Evolutionary conservation across 2,329 filamentous ascomycete species (phyloP).

Genomic region (Coniosporium tulheliwenetii): DNA sequence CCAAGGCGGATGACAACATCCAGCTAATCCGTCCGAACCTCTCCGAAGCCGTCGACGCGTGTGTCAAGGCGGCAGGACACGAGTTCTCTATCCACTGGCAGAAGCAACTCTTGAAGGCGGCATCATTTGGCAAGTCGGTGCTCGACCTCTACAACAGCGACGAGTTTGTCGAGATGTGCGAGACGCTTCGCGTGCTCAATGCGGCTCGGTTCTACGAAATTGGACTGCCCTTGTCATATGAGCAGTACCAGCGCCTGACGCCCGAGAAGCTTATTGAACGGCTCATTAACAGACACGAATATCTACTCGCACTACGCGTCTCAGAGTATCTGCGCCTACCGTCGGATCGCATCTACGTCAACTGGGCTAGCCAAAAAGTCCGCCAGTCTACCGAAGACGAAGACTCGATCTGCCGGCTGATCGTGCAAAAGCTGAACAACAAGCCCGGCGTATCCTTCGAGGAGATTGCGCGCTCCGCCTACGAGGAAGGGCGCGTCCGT

Average conservation of each 20-base stretch:
- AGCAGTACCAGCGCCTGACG: constrained; percentile 82
- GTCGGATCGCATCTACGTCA: constrained; percentile 81
- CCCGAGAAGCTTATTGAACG: constrained; percentile 77
- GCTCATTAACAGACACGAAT: constrained; percentile 78
- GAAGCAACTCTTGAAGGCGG: constrained; percentile 87
- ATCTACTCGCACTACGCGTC: constrained; percentile 75
- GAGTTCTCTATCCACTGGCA: constrained; percentile 89
- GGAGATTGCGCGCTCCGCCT: constrained; percentile 79
- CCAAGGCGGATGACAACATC: constrained; percentile 95
- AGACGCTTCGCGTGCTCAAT: constrained; percentile 82
- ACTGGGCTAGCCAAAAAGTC: constrained; percentile 94
- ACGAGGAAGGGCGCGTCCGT: constrained; percentile 80
- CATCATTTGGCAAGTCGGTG: constrained; percentile 94
- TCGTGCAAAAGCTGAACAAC: constrained; percentile 73
- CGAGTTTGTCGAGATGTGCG: constrained; percentile 97
- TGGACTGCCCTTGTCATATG: constrained; percentile 78
- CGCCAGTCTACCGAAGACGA: constrained; percentile 73
- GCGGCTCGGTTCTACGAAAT: constrained; percentile 84
- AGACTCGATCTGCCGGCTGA: constrained; percentile 68
- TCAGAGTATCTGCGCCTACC: constrained; percentile 77
- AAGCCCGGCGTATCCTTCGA: constrained; percentile 94
- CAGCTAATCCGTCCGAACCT: constrained; percentile 80
- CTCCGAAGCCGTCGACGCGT: constrained; percentile 84
- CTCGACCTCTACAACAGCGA: constrained; percentile 96
- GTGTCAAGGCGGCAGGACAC: constrained; percentile 81